phyloP scores from a whole-genome alignment of 805 yeast species.

The Kodamaea kakaduensis region DNA sequence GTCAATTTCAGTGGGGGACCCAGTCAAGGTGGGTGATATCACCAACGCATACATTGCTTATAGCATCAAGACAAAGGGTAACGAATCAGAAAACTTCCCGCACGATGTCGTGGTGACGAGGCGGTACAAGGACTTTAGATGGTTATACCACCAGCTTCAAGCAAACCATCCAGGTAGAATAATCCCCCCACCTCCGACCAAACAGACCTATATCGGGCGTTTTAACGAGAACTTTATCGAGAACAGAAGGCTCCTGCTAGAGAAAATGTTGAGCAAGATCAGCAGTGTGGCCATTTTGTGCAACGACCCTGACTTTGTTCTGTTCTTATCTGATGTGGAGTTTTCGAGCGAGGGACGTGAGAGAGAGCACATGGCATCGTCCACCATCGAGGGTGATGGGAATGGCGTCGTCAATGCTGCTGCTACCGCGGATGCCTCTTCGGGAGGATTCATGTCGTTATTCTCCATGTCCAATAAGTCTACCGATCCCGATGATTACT shows the following conservation, averaged over 20 bases:
- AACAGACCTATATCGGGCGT: slow-evolving; percentile 88
- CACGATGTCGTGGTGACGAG: slow-evolving; percentile 52
- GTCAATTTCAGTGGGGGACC: slow-evolving; percentile 80
- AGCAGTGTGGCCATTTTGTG: slow-evolving; percentile 52
- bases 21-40: slow-evolving; percentile 85
- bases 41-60: slow-evolving; percentile 88
- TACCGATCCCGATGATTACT: slow-evolving; percentile 75
- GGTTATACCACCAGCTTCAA: slow-evolving; percentile 88
- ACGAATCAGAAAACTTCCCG: slow-evolving; percentile 13
- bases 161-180: slow-evolving; percentile 85
- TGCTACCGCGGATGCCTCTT: slow-evolving; percentile 18
- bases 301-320: slow-evolving; percentile 68
- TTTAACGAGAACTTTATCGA: slow-evolving; percentile 89
- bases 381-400: not conserved
- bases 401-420: slow-evolving; percentile 7
- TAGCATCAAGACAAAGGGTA: slow-evolving; percentile 59
- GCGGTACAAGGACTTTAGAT: slow-evolving; percentile 87
- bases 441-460: slow-evolving; percentile 64
- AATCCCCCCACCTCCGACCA: slow-evolving; percentile 91
- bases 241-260: slow-evolving; percentile 76
- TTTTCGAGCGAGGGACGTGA: slow-evolving; percentile 67
- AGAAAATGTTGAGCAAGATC: slow-evolving; percentile 79
- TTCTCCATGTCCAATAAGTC: slow-evolving; percentile 66
- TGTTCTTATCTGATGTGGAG: slow-evolving; percentile 73
- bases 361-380: slow-evolving; percentile 10